phyloP scores from a whole-genome alignment of 176 grass and related monocot genomes.

The Urochloa ruziziensis region DNA sequence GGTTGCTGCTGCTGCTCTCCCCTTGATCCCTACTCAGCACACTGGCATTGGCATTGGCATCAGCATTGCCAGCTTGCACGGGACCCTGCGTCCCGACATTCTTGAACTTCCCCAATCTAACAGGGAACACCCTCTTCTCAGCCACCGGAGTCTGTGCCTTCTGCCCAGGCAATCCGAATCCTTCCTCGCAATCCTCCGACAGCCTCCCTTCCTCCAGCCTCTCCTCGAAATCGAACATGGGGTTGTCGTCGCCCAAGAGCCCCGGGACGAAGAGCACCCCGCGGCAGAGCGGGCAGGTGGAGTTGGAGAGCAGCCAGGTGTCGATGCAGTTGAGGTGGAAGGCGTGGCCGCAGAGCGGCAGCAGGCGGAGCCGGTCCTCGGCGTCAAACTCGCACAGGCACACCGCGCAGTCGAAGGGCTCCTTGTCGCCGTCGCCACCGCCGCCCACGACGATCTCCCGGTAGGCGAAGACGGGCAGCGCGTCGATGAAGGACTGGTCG shows the following conservation, averaged over 20 bases:
- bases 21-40: slow-evolving; percentile 61
- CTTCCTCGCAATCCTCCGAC: slow-evolving; percentile 28
- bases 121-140: slow-evolving; percentile 72
- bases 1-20: slow-evolving; percentile 82
- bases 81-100: slow-evolving; percentile 52
- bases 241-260: slow-evolving; percentile 36
- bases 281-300: slow-evolving; percentile 86
- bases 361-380: slow-evolving; percentile 68
- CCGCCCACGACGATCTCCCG: slow-evolving; percentile 59
- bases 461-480: slow-evolving; percentile 88
- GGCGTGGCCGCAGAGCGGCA: slow-evolving; percentile 82
- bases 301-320: slow-evolving; percentile 96
- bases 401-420: slow-evolving; percentile 93
- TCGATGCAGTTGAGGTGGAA: slow-evolving; percentile 92
- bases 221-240: slow-evolving; percentile 59
- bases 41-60: slow-evolving; percentile 22
- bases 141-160: slow-evolving; percentile 35
- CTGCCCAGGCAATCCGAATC: slow-evolving; percentile 18
- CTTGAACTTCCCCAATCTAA: slow-evolving; percentile 90
- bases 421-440: slow-evolving; percentile 59
- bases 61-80: slow-evolving; percentile 22
- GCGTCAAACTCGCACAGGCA: slow-evolving; percentile 82
- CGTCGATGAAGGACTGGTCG: slow-evolving; percentile 88
- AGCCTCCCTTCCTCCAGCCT: slow-evolving; percentile 43
- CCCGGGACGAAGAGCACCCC: slow-evolving; percentile 57